These are phyloP conservation scores for Blastobotrys aristatus DNA, from an alignment of 1,139 yeast species.

Conservation along the genomic window DNA sequence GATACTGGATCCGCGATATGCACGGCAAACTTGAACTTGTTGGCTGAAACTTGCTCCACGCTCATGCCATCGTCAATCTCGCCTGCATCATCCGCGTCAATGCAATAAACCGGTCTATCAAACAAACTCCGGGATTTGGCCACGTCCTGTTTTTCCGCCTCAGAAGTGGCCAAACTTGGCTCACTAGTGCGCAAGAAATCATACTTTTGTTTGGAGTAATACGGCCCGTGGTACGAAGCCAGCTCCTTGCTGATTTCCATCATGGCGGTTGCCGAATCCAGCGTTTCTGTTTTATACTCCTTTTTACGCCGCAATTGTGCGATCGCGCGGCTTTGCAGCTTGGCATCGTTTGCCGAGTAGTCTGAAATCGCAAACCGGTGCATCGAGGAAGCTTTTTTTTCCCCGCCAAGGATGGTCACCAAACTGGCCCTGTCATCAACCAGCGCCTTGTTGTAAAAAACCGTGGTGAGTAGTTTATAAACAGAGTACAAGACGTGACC, in stretches of 20 bases:
- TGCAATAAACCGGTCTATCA: conserved; percentile 65
- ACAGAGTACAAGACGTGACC: conserved; percentile 10
- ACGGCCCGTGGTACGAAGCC: conserved; percentile 5
- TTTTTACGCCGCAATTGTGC: conserved; percentile 29
- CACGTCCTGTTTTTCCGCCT: not conserved
- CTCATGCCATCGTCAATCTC: conserved; percentile 95
- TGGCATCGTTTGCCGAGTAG: not conserved
- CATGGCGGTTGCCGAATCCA: conserved; percentile 5
- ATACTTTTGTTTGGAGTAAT: not conserved
- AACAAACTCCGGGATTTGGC: conserved; percentile 13
- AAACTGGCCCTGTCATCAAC: not conserved
- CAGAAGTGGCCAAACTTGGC: not conserved
- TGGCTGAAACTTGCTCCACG: conserved; percentile 37
- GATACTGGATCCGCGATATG: conserved; percentile 86
- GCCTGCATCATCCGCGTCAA: conserved; percentile 74
- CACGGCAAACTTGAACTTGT: conserved; percentile 46
- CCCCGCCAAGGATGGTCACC: not conserved
- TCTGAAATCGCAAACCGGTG: conserved; percentile 6
- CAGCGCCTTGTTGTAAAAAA: conserved; percentile 3
- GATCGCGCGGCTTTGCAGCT: conserved; percentile 4
- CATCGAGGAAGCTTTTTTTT: not conserved
- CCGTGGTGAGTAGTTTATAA: conserved; percentile 9
- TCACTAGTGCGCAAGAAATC: not conserved
- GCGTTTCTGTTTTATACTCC: not conserved
- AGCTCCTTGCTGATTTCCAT: not conserved